Evolutionary conservation across 768 basidiomycete species (phyloP).

Genomic region (Gyrodon lividus): DNA sequence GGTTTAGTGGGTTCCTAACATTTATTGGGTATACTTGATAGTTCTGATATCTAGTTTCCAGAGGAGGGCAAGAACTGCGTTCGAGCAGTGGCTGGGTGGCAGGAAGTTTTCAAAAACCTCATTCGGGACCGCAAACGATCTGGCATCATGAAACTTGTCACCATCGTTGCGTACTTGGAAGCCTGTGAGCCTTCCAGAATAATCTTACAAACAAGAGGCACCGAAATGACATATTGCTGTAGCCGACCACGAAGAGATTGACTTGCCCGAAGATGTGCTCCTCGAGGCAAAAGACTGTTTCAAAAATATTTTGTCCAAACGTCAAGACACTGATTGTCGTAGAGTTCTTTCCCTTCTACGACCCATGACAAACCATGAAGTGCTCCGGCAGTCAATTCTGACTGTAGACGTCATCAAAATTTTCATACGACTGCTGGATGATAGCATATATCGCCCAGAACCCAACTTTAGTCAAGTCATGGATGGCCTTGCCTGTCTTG

Average conservation of each 20-base stretch:
- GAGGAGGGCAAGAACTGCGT: conserved; percentile 6
- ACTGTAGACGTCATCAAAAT: conserved; percentile 5
- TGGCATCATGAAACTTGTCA: conserved; percentile 10
- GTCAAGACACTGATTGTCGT: conserved; percentile 12
- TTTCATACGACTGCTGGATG: conserved; percentile 12
- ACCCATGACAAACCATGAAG: conserved; percentile 14
- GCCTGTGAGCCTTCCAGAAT: conserved; percentile 5
- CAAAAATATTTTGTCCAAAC: neutral
- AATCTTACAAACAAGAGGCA: neutral
- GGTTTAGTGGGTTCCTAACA: conserved; percentile 11
- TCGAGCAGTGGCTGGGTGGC: neutral
- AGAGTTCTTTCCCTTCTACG: conserved; percentile 17
- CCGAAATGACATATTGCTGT: neutral
- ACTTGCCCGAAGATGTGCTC: conserved; percentile 3
- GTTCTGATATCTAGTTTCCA: neutral
- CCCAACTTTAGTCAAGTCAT: conserved; percentile 15
- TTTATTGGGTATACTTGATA: neutral
- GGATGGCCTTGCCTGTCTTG: conserved; percentile 16
- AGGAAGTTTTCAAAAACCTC: neutral
- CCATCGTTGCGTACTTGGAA: conserved; percentile 17
- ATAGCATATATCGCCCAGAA: neutral
- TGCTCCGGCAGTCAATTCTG: conserved; percentile 9
- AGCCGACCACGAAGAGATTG: conserved; percentile 1
- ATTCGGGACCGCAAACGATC: conserved; percentile 1
- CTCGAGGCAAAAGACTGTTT: conserved; percentile 4